Percentiles rank a stretch among this genome's conserved stretches.
Conservation (phyloP, 176 grass and related monocot genomes). For the Alopecurus myosuroides region DNA sequence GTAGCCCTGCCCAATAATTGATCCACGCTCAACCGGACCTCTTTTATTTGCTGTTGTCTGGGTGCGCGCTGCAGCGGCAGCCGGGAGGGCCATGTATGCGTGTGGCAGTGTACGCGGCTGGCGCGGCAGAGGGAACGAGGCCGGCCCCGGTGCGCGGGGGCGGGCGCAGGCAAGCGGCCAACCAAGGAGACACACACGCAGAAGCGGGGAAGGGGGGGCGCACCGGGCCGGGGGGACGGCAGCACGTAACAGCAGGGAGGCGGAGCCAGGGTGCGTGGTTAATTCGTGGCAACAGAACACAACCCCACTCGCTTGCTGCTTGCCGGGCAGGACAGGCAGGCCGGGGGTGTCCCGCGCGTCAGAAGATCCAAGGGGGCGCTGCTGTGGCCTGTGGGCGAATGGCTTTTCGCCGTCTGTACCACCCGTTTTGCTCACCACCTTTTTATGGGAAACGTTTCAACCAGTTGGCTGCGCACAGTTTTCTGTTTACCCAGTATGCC, state of each 20-base stretch:
- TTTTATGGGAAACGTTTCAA: background rate
- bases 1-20: background rate
- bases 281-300: background rate
- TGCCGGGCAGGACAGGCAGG: background rate
- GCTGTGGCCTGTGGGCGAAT: background rate
- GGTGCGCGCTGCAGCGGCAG: background rate
- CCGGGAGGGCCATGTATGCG: background rate
- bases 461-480: too few relatives aligned
- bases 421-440: background rate
- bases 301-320: background rate
- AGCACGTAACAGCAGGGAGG: background rate
- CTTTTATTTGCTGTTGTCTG: background rate
- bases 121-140: background rate
- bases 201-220: background rate
- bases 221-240: background rate
- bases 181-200: background rate
- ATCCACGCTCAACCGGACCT: background rate
- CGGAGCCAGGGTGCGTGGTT: background rate
- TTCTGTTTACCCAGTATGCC: too few relatives aligned
- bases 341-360: background rate
- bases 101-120: background rate
- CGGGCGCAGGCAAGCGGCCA: slow-evolving; percentile 11
- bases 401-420: background rate
- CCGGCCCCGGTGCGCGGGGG: background rate
- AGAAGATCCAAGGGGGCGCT: background rate